These are phyloP conservation scores for Scleroderma citrinum DNA, from an alignment of 768 basidiomycete genomes.

Conservation along the genomic window DNA sequence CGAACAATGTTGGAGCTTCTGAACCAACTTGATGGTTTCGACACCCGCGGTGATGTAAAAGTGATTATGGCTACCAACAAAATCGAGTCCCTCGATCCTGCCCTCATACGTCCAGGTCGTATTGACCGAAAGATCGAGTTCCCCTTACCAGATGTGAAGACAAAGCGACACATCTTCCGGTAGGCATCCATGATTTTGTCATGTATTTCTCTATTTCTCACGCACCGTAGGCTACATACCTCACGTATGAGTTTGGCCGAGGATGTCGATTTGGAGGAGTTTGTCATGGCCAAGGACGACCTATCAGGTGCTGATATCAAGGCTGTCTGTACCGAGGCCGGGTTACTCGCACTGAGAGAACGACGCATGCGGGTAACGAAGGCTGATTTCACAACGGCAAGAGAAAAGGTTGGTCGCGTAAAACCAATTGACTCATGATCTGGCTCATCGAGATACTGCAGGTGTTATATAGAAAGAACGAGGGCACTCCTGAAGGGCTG, in stretches of 20 bases:
- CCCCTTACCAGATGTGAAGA: slow-evolving; percentile 96
- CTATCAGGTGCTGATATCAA: slow-evolving; percentile 98
- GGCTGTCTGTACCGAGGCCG: slow-evolving; percentile 98
- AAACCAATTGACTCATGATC: background rate
- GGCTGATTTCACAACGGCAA: slow-evolving; percentile 80
- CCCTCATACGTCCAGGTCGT: slow-evolving; percentile 95
- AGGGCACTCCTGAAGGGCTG: slow-evolving; percentile 87
- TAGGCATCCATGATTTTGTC: slow-evolving; percentile 24
- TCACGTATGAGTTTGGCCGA: slow-evolving; percentile 85
- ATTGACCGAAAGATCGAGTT: slow-evolving; percentile 99
- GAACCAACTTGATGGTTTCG: slow-evolving; percentile 99
- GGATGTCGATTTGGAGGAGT: slow-evolving; percentile 94
- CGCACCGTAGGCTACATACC: slow-evolving; percentile 66
- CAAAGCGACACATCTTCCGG: slow-evolving; percentile 98
- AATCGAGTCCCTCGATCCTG: slow-evolving; percentile 96
- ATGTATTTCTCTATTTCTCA: slow-evolving; percentile 4
- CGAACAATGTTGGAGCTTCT: slow-evolving; percentile 98
- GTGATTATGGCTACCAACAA: slow-evolving; percentile 99
- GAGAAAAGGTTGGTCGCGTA: slow-evolving; percentile 72
- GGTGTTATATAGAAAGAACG: slow-evolving; percentile 95
- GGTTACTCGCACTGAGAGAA: slow-evolving; percentile 88
- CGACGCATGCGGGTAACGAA: slow-evolving; percentile 93
- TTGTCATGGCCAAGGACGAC: slow-evolving; percentile 93
- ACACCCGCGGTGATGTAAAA: slow-evolving; percentile 98
- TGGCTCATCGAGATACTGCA: slow-evolving; percentile 23